These are phyloP conservation scores for Cinchona pubescens DNA, from an alignment of 257 asterid genomes.

Conservation along the genomic window DNA sequence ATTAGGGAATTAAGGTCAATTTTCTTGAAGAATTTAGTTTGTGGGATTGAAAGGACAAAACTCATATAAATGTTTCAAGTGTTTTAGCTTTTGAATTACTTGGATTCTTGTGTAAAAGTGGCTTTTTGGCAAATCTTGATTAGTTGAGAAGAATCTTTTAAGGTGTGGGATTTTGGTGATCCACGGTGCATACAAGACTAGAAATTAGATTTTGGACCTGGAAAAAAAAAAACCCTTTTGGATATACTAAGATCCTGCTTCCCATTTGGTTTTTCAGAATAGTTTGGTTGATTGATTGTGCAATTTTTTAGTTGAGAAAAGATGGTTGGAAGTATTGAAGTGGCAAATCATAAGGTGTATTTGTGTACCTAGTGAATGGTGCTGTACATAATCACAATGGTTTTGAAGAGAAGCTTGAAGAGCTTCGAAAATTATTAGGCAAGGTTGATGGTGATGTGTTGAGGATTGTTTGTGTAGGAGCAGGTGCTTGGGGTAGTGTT, in stretches of 20 bases:
- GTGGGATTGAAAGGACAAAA: constrained; percentile 19
- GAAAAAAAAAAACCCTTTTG: neutral
- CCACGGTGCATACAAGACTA: neutral
- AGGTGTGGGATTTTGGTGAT: constrained; percentile 9
- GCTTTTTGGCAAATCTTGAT: neutral
- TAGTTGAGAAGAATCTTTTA: neutral
- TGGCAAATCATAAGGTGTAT: constrained; percentile 26
- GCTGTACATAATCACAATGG: constrained; percentile 36
- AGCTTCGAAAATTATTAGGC: constrained; percentile 52
- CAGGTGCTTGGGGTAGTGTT: constrained; percentile 93
- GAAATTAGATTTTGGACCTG: neutral
- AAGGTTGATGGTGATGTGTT: constrained; percentile 60
- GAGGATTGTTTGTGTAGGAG: constrained; percentile 82
- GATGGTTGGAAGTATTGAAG: constrained; percentile 79
- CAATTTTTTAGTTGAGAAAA: constrained; percentile 26
- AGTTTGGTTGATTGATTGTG: constrained; percentile 20
- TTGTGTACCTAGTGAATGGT: no score
- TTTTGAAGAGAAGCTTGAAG: constrained; percentile 66
- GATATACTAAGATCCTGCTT: neutral
- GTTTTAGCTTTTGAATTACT: constrained; percentile 4
- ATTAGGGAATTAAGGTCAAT: constrained; percentile 25
- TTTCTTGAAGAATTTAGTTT: constrained; percentile 25
- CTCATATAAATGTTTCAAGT: neutral
- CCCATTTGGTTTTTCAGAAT: constrained; percentile 10
- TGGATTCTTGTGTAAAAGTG: neutral